Conservation (phyloP, 164 flowering plant species). For the Sedum album region DNA sequence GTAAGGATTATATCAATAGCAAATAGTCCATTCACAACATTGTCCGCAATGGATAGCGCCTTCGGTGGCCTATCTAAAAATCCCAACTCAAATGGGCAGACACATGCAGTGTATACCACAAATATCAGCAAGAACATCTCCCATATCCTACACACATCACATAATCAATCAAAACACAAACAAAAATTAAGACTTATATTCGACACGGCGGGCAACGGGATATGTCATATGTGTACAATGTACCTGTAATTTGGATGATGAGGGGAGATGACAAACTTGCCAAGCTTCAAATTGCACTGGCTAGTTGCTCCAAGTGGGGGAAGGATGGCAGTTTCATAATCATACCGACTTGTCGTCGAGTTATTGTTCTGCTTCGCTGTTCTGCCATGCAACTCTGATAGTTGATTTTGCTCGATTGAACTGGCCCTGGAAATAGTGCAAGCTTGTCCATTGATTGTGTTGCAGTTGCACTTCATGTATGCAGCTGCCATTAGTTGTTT, state of each 20-base stretch:
- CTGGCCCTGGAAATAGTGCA: not conserved
- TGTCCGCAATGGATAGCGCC: constrained; percentile 50
- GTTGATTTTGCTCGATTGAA: too few relatives aligned
- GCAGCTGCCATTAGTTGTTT: too few relatives aligned
- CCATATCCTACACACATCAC: constrained; percentile 3
- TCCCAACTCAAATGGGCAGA: constrained; percentile 84
- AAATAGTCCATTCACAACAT: constrained; percentile 82
- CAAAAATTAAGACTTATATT: too few relatives aligned
- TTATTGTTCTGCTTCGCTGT: not conserved
- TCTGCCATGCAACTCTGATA: not conserved
- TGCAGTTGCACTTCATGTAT: constrained; percentile 3
- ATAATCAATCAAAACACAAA: too few relatives aligned
- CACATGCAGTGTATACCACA: constrained; percentile 61
- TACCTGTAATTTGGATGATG: not conserved
- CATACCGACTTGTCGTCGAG: not conserved
- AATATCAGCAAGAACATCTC: not conserved
- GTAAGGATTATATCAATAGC: constrained; percentile 75
- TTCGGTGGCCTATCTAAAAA: constrained; percentile 46
- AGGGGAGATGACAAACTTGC: not conserved
- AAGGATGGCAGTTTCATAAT: not conserved
- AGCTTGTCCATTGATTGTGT: not conserved
- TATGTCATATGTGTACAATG: too few relatives aligned
- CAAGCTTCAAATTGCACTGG: not conserved
- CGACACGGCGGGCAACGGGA: too few relatives aligned
- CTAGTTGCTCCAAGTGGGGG: not conserved